Evolutionary conservation across 257 asterid species (phyloP).

Genomic region (Solanum virginianum): DNA sequence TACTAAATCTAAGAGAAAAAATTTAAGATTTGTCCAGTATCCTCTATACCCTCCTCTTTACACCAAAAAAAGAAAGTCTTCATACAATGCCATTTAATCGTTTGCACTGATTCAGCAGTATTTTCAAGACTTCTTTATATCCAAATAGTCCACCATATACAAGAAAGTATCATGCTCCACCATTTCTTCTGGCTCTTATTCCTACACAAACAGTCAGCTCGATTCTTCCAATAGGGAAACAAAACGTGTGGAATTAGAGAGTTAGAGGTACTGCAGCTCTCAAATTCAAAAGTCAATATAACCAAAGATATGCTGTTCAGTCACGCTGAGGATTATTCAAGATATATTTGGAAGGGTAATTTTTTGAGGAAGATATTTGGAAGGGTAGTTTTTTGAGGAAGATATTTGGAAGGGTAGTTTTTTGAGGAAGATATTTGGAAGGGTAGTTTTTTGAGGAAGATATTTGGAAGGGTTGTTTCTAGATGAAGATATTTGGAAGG

Average conservation of each 20-base stretch:
- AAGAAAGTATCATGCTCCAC: too few relatives aligned
- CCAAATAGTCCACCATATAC: too few relatives aligned
- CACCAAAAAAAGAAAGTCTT: too few relatives aligned
- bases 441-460: neutral
- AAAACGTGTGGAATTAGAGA: neutral
- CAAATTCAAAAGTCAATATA: neutral
- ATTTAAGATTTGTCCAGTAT: too few relatives aligned
- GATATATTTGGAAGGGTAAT: neutral
- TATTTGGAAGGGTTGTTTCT: neutral
- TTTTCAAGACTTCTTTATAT: too few relatives aligned
- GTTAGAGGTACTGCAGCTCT: neutral
- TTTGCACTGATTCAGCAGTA: too few relatives aligned
- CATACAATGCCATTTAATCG: too few relatives aligned
- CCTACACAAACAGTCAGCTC: neutral
- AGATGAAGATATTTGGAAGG: neutral
- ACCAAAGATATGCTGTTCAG: neutral
- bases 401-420: neutral
- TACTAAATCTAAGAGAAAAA: too few relatives aligned
- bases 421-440: neutral
- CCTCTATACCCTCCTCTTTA: too few relatives aligned
- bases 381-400: neutral
- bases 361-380: neutral
- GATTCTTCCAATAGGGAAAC: neutral
- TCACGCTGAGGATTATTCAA: neutral
- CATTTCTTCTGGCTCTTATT: neutral